Base-by-base conservation (phyloP, 2,329 filamentous ascomycete species). In the Thyridium curvatum region DNA sequence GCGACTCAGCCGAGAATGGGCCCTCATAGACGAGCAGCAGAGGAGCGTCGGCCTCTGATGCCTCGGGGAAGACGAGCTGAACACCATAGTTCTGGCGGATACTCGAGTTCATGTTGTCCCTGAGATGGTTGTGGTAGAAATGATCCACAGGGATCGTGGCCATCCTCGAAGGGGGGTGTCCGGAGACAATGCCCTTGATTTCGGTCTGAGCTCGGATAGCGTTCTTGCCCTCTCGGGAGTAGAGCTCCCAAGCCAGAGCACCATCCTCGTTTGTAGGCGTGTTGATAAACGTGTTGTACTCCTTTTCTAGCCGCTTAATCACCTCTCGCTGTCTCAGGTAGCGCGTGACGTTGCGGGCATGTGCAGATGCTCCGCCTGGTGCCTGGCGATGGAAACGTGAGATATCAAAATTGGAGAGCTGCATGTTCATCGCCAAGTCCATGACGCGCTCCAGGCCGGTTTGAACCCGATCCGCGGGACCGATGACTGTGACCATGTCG, bases 391-490 rank as follows among this genome's bases (percentile, higher is more conserved):
- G 86, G 59, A 89, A 84, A 37, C 83, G 79, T 26, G 84, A 80
- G 50, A 94, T 77, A 54, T 96, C 90, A 46, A 94, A 79, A 56
- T 82, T 86, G 30, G 84, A 80, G 69, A 83, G 85, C 53, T 88
- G 83, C 81, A 96, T 91, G 57, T 79, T 83, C 53, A 86, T 85
- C 35, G 91, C 90, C 40, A 96, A 73, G 50, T 94, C 86, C 73
- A 94, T 88, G 35, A 90, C 86, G 59, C 81, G 85, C 56, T 94
- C 84, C 34, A 89, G 69, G 53, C 85, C 93, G 46, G 71, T 71
- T 45, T 85, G 73, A 40, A 97, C 79, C 51, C 78, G 79, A 46
- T 85, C 77, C 8, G 80, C 65, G 14, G 84, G 88, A 3, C 93
- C 93, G 46, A 94, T 80, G 46, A 98, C 78, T 21, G 87, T 91